Evolutionary conservation across 2,329 filamentous ascomycete genomes (phyloP).

Genomic region (Fusarium beomiforme): DNA sequence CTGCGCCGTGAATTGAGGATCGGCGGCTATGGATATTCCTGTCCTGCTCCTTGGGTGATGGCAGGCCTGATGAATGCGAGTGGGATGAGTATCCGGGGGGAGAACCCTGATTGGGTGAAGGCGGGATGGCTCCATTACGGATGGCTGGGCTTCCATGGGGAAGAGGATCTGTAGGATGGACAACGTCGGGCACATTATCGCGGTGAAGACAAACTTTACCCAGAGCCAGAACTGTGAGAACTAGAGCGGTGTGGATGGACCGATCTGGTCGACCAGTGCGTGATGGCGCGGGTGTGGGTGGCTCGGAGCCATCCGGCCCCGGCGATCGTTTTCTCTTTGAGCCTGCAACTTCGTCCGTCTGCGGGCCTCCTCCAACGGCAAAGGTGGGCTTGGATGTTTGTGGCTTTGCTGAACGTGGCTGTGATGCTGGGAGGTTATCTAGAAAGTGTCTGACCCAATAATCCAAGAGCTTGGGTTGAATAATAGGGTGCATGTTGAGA

Average conservation of each 20-base stretch:
- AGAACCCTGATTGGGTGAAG: slow-evolving; percentile 65
- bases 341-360: slow-evolving; percentile 46
- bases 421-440: slow-evolving; percentile 54
- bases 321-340: slow-evolving; percentile 68
- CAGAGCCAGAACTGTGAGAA: slow-evolving; percentile 84
- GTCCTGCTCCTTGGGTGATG: slow-evolving; percentile 64
- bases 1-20: slow-evolving; percentile 60
- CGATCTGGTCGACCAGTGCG: slow-evolving; percentile 65
- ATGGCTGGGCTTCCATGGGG: slow-evolving; percentile 51
- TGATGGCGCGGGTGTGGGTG: slow-evolving; percentile 43
- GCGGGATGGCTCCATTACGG: slow-evolving; percentile 60
- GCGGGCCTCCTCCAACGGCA: slow-evolving; percentile 44
- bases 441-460: slow-evolving; percentile 64
- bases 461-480: slow-evolving; percentile 63
- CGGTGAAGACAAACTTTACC: slow-evolving; percentile 79
- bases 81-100: slow-evolving; percentile 58
- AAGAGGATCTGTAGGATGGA: slow-evolving; percentile 50
- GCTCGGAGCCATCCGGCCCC: slow-evolving; percentile 48
- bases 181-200: slow-evolving; percentile 66
- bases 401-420: slow-evolving; percentile 42
- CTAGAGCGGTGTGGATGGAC: slow-evolving; percentile 81
- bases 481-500: slow-evolving; percentile 72
- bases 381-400: slow-evolving; percentile 47
- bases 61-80: slow-evolving; percentile 60
- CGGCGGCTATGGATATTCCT: slow-evolving; percentile 58